Percentiles rank a stretch among this genome's conserved stretches.
phyloP scores from a whole-genome alignment of 345 rosid species.

The Lepidium aucheri region DNA sequence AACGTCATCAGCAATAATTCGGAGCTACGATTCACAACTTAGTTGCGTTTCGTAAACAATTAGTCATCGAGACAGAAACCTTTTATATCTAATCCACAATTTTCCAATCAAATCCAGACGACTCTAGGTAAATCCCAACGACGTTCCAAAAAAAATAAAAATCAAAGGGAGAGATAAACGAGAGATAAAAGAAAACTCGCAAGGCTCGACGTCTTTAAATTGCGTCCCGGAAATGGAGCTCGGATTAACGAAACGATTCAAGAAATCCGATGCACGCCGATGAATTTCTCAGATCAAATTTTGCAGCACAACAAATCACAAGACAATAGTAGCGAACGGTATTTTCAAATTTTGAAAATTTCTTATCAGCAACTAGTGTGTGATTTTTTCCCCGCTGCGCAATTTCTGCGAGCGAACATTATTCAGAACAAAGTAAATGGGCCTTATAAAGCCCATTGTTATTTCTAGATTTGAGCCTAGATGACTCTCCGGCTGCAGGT shows the following conservation, averaged over 20 bases:
- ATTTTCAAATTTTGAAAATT: conserved; percentile 7
- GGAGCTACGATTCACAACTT: conserved; percentile 1
- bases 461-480: neutral
- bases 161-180: neutral
- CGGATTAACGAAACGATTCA: neutral
- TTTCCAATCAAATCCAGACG: neutral
- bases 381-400: conserved; percentile 6
- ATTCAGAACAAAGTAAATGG: neutral
- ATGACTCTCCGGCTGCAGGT: too few species aligned
- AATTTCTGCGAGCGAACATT: neutral
- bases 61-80: neutral
- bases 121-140: neutral
- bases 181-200: neutral
- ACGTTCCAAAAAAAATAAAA: neutral
- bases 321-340: neutral
- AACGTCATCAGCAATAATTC: neutral
- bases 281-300: neutral
- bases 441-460: neutral
- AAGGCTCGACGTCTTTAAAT: neutral
- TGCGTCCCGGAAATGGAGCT: neutral
- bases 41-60: neutral
- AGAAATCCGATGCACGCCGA: neutral
- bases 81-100: neutral
- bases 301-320: neutral
- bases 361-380: neutral